These are phyloP conservation scores for Osmozyma mogii DNA, from an alignment of 805 yeast genomes.

Conservation along the genomic window DNA sequence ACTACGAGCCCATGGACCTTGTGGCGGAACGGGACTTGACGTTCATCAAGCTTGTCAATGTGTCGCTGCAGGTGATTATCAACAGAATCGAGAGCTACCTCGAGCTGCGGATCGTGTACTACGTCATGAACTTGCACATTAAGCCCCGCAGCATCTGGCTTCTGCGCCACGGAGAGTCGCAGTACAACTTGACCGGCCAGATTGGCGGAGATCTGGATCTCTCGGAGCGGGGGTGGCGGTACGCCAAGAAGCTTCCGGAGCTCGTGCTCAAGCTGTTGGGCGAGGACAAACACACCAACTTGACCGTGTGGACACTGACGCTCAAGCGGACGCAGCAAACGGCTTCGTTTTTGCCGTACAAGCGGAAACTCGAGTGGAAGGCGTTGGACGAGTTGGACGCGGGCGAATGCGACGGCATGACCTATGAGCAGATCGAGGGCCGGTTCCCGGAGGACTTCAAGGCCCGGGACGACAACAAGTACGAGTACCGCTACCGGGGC, in stretches of 20 bases:
- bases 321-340: constrained; percentile 89
- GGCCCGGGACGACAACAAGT: constrained; percentile 93
- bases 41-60: constrained; percentile 81
- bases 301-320: constrained; percentile 96
- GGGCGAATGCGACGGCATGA: constrained; percentile 95
- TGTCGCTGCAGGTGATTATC: constrained; percentile 79
- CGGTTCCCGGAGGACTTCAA: constrained; percentile 89
- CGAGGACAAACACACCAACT: constrained; percentile 39
- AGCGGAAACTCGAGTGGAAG: constrained; percentile 80
- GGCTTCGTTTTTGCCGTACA: constrained; percentile 71
- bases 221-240: constrained; percentile 75
- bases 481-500: constrained; percentile 91
- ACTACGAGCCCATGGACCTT: constrained; percentile 68
- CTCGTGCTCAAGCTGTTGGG: constrained; percentile 62
- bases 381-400: constrained; percentile 96
- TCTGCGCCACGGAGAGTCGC: constrained; percentile 93
- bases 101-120: constrained; percentile 89
- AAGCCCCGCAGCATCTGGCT: constrained; percentile 90
- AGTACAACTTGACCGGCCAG: constrained; percentile 85
- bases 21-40: constrained; percentile 57
- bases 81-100: constrained; percentile 82
- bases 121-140: constrained; percentile 90
- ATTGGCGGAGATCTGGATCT: constrained; percentile 92
- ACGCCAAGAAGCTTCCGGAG: constrained; percentile 74
- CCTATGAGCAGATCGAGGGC: constrained; percentile 85